Percentiles rank a stretch among this genome's conserved stretches.
Conservation (phyloP, 2,329 filamentous ascomycete species). For the Elsinoe perseae region DNA sequence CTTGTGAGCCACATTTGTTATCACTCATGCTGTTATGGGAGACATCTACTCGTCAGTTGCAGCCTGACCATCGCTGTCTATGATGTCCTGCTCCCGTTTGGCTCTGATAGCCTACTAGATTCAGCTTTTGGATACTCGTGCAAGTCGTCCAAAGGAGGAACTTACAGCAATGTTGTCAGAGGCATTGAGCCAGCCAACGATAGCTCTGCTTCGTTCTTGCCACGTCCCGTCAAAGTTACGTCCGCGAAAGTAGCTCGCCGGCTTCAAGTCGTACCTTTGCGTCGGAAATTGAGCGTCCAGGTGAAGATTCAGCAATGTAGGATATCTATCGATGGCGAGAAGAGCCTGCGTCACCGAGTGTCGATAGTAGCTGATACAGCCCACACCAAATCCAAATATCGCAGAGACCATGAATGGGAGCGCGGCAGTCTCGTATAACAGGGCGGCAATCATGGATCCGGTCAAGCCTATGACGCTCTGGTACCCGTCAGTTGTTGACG, state of each 20-base stretch:
- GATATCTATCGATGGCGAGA: background rate
- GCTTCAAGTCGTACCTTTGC: background rate
- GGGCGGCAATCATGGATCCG: background rate
- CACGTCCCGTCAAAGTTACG: background rate
- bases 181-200: conserved; percentile 3
- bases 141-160: background rate
- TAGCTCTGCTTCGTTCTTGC: background rate
- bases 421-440: background rate
- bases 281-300: background rate
- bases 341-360: background rate
- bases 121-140: background rate
- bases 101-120: background rate
- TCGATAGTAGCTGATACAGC: conserved; percentile 2
- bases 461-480: background rate
- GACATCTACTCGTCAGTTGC: background rate
- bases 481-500: background rate
- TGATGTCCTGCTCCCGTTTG: background rate
- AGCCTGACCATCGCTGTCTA: background rate
- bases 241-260: background rate
- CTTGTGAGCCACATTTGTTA: too few relatives aligned
- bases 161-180: conserved; percentile 2
- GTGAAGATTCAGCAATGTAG: background rate
- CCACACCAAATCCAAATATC: background rate
- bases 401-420: conserved; percentile 3
- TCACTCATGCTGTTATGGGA: background rate